Conservation (phyloP, 331 rosid species). For the Erythrophleum ivorense region DNA sequence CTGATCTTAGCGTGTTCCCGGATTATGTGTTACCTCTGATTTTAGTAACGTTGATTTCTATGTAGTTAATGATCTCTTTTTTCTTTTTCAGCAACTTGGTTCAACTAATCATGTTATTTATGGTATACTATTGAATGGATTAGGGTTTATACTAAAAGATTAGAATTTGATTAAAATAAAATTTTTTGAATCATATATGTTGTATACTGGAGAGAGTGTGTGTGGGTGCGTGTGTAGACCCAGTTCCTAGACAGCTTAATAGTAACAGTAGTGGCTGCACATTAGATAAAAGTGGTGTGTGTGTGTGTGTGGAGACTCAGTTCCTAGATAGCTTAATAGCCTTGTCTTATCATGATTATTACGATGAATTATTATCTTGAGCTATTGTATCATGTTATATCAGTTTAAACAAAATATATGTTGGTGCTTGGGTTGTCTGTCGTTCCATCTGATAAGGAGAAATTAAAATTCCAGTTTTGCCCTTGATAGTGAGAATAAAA, state of each 20-base stretch:
- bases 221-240: background rate
- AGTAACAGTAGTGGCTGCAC: background rate
- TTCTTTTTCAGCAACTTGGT: too few relatives aligned
- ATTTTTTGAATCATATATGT: too few relatives aligned
- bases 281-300: slow-evolving; percentile 41
- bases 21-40: background rate
- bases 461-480: slow-evolving; percentile 30
- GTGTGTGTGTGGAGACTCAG: too few relatives aligned
- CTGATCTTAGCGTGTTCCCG: background rate
- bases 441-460: too few relatives aligned
- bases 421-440: background rate
- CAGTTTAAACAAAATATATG: background rate
- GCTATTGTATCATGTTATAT: slow-evolving; percentile 5
- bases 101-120: too few relatives aligned
- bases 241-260: background rate
- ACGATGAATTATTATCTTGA: background rate
- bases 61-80: background rate
- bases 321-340: too few relatives aligned
- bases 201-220: background rate
- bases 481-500: slow-evolving; percentile 39
- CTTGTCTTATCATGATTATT: slow-evolving; percentile 35
- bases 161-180: too few relatives aligned
- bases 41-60: background rate
- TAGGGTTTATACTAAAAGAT: too few relatives aligned
- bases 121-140: too few relatives aligned